Evolutionary conservation across 164 flowering plant genomes (phyloP).

Genomic region (Vitis cinerea): DNA sequence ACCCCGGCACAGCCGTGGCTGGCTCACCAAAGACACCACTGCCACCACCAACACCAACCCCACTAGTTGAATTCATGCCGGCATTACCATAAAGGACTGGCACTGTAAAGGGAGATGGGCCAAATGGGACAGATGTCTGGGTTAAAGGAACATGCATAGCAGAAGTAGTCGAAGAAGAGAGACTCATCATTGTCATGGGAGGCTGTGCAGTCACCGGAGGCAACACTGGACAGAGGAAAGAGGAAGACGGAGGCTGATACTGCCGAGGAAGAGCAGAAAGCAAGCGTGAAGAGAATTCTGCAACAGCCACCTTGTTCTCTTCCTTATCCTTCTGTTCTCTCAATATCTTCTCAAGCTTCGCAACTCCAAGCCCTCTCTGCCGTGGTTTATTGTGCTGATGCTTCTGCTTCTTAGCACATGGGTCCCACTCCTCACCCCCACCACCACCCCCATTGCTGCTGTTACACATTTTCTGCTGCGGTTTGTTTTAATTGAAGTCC

Average conservation of each 20-base stretch:
- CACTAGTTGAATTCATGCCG: too few species aligned
- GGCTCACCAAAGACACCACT: background rate
- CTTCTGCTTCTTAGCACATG: constrained; percentile 9
- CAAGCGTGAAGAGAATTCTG: background rate
- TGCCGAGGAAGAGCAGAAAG: background rate
- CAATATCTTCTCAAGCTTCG: constrained; percentile 39
- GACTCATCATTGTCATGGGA: too few species aligned
- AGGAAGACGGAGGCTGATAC: background rate
- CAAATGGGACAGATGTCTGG: too few species aligned
- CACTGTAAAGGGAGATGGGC: background rate
- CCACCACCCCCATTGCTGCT: background rate
- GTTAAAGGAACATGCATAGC: too few species aligned
- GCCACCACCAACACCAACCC: too few species aligned
- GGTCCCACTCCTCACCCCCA: background rate
- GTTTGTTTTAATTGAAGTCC: background rate
- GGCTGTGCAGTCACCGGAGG: too few species aligned
- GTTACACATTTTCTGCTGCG: constrained; percentile 15
- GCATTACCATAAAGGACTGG: background rate
- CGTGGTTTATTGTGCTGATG: constrained; percentile 7
- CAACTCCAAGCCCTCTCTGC: constrained; percentile 39
- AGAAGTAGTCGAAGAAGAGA: too few species aligned
- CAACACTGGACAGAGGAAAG: background rate
- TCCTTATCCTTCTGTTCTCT: constrained; percentile 20
- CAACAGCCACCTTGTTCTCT: background rate
- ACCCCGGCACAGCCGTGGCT: background rate